These are phyloP conservation scores for Pseudogymnoascus destructans DNA, from an alignment of 2,329 filamentous ascomycete genomes.

Conservation along the genomic window DNA sequence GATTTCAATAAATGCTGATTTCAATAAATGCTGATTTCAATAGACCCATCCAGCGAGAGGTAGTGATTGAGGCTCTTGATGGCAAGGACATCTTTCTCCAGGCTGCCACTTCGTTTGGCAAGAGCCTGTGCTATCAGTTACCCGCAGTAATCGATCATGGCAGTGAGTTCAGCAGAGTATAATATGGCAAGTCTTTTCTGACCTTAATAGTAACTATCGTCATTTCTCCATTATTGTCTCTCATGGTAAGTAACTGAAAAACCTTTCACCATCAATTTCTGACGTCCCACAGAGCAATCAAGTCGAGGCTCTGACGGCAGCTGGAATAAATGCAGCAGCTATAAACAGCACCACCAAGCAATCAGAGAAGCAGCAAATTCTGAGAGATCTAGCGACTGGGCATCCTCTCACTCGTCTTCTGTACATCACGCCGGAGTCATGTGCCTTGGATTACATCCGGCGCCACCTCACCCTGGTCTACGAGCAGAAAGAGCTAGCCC, in stretches of 20 bases:
- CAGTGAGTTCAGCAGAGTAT: slow-evolving; percentile 39
- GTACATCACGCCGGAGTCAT: slow-evolving; percentile 89
- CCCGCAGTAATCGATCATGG: slow-evolving; percentile 80
- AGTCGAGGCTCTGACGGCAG: slow-evolving; percentile 62
- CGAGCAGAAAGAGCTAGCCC: slow-evolving; percentile 68
- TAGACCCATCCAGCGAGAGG: slow-evolving; percentile 66
- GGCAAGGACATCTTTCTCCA: slow-evolving; percentile 89
- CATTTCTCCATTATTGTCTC: slow-evolving; percentile 72
- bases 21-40: neutral
- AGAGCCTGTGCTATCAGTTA: slow-evolving; percentile 85
- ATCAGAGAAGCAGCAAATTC: slow-evolving; percentile 52
- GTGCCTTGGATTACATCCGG: slow-evolving; percentile 64
- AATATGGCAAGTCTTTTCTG: slow-evolving; percentile 9
- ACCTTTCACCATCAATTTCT: neutral
- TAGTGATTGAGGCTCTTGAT: slow-evolving; percentile 67
- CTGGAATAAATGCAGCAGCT: slow-evolving; percentile 67
- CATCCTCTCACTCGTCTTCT: slow-evolving; percentile 73
- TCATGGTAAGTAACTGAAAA: slow-evolving; percentile 51
- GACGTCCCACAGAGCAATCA: slow-evolving; percentile 60
- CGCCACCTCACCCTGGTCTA: slow-evolving; percentile 60
- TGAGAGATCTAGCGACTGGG: slow-evolving; percentile 73
- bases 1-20: neutral
- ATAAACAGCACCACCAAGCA: slow-evolving; percentile 72
- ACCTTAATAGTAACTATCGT: slow-evolving; percentile 63
- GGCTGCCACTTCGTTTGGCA: slow-evolving; percentile 81